These are phyloP conservation scores for Chaetomiaceae sp. DNA, from an alignment of 2,329 filamentous ascomycete species.

Conservation along the genomic window DNA sequence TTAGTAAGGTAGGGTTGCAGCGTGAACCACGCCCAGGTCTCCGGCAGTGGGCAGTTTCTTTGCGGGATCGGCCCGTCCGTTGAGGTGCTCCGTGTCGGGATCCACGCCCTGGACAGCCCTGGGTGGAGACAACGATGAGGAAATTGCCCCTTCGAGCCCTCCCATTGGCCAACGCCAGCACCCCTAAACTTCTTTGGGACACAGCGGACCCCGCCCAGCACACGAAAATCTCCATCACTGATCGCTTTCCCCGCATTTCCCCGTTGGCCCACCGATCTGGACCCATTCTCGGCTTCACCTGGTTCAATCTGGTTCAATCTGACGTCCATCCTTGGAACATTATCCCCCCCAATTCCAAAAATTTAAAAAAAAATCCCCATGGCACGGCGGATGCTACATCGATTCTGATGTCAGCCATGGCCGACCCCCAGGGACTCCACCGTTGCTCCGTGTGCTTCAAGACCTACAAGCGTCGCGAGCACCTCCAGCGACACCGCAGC, in stretches of 20 bases:
- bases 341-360: too few relatives aligned
- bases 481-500: slow-evolving; percentile 33
- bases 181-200: too few relatives aligned
- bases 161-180: too few relatives aligned
- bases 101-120: too few relatives aligned
- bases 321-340: neutral
- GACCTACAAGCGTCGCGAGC: slow-evolving; percentile 35
- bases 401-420: slow-evolving; percentile 15
- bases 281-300: neutral
- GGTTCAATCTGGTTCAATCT: neutral
- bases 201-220: neutral
- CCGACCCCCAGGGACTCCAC: slow-evolving; percentile 21
- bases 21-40: too few relatives aligned
- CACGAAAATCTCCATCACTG: neutral
- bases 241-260: neutral
- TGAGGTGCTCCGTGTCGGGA: too few relatives aligned
- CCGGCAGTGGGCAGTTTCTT: too few relatives aligned
- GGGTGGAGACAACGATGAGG: too few relatives aligned
- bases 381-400: slow-evolving; percentile 25
- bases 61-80: too few relatives aligned
- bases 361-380: slow-evolving; percentile 23
- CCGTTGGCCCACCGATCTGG: neutral
- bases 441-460: slow-evolving; percentile 32
- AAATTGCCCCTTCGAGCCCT: too few relatives aligned
- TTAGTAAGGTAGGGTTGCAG: too few relatives aligned